Evolutionary conservation across 2,329 filamentous ascomycete species (phyloP), one percentile per base, ranked within the genome.

Genomic region (Paraphaeosphaeria minitans): DNA sequence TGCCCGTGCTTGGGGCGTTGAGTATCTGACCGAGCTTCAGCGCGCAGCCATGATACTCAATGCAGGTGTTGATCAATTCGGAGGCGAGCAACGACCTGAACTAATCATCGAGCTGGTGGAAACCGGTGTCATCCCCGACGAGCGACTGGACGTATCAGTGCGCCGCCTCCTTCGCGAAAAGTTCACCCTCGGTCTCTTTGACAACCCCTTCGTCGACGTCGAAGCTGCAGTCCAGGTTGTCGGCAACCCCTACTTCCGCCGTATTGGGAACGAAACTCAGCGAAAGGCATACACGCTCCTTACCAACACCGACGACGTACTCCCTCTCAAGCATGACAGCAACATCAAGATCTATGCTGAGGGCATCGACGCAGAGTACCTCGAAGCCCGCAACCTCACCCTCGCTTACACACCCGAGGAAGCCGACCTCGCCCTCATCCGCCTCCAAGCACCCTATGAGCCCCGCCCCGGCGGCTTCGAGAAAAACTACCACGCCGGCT

Each of bases 31-130:
- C 21, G 79, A 76, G 56, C 63, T 79, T 1, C 72, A 84, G 58
- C 74, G 81, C 9, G 77, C 70, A 4, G 74, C 68, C 16, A 79
- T 71, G 59, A 75, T 85, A 8, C 61, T 85, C 1, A 77, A 84
- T 8, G 82, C 83, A 0, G 83, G 83, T 0, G 80, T 79, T 35
- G 83, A 85, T 58, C 82, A 84, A 57, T 79, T 85, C 50, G 83
- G 83, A 1, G 83, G 83, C 12, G 83, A 85, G 64, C 63, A 74
- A 3, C 69, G 79, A 0, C 77, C 81, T 0, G 82, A 85, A 55
- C 76, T 85, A 1, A 70, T 85, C n/a, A 65, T 82, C 2, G 74
- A 83, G 55, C 71, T 82, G 0, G 81, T 83, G 0, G 63, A 76
- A 1, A 74, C 77, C 48, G 79, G 76, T 27, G 66, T 71, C n/a